These are phyloP conservation scores for Leccinum cinnamomeum DNA, from an alignment of 1,284 basidiomycete species.

Conservation along the genomic window DNA sequence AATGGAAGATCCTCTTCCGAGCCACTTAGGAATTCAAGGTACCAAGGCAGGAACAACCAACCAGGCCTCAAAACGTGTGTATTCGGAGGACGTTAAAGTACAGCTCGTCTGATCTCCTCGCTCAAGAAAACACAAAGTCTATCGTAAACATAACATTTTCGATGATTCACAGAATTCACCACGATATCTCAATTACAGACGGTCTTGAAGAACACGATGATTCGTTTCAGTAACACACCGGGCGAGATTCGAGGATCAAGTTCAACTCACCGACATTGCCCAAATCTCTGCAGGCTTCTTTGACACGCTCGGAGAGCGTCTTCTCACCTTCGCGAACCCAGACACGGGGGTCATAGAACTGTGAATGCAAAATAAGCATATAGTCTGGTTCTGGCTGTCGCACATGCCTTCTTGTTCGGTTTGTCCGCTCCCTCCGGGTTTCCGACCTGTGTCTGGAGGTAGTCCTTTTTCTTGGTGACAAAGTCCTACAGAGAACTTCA, in stretches of 20 bases:
- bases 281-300: conserved; percentile 89
- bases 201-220: conserved; percentile 16
- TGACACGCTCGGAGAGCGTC: conserved; percentile 86
- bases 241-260: neutral
- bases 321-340: conserved; percentile 99
- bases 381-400: neutral
- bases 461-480: conserved; percentile 79
- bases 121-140: conserved; percentile 15
- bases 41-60: neutral
- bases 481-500: conserved; percentile 60
- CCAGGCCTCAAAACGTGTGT: neutral
- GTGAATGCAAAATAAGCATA: neutral
- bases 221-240: neutral
- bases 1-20: conserved; percentile 8
- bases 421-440: conserved; percentile 94
- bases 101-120: conserved; percentile 2
- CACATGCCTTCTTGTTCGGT: conserved; percentile 92
- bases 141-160: conserved; percentile 25
- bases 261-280: conserved; percentile 63
- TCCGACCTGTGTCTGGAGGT: conserved; percentile 86
- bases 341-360: conserved; percentile 93
- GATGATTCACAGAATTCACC: neutral
- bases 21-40: neutral
- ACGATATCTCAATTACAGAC: conserved; percentile 21
- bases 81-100: conserved; percentile 6